Percentiles rank a stretch among this genome's conserved stretches.
These are phyloP conservation scores for Chlamydomonas sphaeroides DNA, from an alignment of 139 green algal genomes.

Conservation along the genomic window DNA sequence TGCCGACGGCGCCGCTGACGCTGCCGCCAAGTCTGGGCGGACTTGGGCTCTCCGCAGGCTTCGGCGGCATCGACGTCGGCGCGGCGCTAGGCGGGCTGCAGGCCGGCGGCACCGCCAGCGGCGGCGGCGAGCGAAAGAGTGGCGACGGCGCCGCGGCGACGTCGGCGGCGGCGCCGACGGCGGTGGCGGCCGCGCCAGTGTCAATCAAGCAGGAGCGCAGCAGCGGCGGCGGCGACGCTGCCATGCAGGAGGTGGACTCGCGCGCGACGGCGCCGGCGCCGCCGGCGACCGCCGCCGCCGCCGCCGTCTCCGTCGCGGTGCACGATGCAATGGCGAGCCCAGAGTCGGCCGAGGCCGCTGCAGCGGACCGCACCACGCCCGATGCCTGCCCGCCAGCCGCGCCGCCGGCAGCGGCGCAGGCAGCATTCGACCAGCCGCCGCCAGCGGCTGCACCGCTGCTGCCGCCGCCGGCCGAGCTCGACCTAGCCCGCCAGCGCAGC, in stretches of 20 bases:
- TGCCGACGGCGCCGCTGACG: not conserved
- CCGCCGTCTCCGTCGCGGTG: not conserved
- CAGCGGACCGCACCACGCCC: too few relatives aligned
- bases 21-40: not conserved
- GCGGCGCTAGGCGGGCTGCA: not conserved
- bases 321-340: constrained; percentile 33
- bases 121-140: too few relatives aligned
- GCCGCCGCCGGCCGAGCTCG: too few relatives aligned
- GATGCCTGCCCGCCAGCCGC: too few relatives aligned
- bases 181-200: not conserved
- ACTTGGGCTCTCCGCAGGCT: not conserved
- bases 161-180: too few relatives aligned
- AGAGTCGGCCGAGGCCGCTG: not conserved
- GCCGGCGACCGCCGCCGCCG: too few relatives aligned
- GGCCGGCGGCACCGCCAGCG: too few relatives aligned
- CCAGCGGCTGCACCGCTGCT: too few relatives aligned
- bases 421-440: not conserved
- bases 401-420: not conserved
- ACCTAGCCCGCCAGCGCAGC: too few relatives aligned
- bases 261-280: too few relatives aligned
- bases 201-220: not conserved
- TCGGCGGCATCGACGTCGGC: not conserved
- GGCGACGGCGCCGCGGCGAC: not conserved
- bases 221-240: not conserved
- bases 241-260: not conserved